Conservation (phyloP, 805 yeast species). For the Zygotorulaspora danielsina region DNA sequence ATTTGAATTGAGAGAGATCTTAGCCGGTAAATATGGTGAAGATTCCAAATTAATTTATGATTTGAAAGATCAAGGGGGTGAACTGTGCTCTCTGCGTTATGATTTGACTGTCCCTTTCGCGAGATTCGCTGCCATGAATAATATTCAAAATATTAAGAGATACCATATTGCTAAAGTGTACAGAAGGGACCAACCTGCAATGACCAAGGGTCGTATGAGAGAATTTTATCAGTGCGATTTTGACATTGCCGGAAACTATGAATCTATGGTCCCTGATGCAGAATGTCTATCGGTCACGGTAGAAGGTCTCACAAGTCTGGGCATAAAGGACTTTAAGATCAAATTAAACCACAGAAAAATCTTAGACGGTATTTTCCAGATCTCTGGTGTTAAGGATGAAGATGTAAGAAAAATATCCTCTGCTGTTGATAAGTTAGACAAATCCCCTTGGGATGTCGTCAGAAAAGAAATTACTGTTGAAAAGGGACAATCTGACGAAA, state of each 20-base stretch:
- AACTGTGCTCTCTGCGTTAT: constrained; percentile 87
- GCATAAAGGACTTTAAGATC: constrained; percentile 83
- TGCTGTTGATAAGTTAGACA: constrained; percentile 96
- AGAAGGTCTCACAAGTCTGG: constrained; percentile 79
- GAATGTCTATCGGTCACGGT: constrained; percentile 78
- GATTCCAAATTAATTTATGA: constrained; percentile 95
- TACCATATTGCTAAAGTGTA: constrained; percentile 97
- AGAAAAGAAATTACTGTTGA: constrained; percentile 88
- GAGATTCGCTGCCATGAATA: constrained; percentile 93
- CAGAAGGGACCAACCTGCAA: constrained; percentile 99
- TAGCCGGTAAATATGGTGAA: constrained; percentile 97
- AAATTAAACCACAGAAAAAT: constrained; percentile 94
- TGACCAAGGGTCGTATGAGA: constrained; percentile 99
- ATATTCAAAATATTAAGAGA: constrained; percentile 82
- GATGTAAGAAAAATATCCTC: constrained; percentile 91
- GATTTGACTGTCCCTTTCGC: constrained; percentile 99
- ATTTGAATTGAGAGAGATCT: constrained; percentile 89
- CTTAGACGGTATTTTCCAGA: constrained; percentile 90
- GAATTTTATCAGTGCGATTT: constrained; percentile 99
- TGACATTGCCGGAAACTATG: constrained; percentile 92
- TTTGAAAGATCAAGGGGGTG: constrained; percentile 98
- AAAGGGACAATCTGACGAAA: constrained; percentile 84
- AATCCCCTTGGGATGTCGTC: constrained; percentile 92
- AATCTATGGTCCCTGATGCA: constrained; percentile 93
- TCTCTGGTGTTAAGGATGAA: constrained; percentile 90